phyloP scores from a whole-genome alignment of 2,329 filamentous ascomycete genomes.

The Colletotrichum sp. region DNA sequence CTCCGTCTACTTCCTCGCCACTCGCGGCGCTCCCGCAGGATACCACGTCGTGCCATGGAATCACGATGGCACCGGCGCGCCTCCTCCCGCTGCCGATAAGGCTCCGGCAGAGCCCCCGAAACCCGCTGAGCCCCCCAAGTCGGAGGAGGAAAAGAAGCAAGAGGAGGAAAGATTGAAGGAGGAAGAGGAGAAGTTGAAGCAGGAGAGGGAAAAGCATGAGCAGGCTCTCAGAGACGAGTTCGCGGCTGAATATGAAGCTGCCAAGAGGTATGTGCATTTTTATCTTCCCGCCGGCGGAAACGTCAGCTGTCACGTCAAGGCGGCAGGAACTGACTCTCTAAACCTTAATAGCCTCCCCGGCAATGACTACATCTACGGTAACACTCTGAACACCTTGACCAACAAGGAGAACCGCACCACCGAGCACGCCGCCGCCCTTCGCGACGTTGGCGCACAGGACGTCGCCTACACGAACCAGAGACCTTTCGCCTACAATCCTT shows the following conservation, averaged over 20 bases:
- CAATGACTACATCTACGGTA: conserved; percentile 61
- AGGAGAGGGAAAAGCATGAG: conserved; percentile 28
- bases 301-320: not conserved
- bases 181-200: not conserved
- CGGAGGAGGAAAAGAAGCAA: conserved; percentile 16
- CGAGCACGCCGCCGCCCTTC: conserved; percentile 26
- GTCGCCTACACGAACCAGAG: conserved; percentile 40
- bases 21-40: conserved; percentile 37
- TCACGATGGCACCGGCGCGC: not conserved
- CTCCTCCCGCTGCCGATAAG: not conserved
- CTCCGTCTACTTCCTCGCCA: conserved; percentile 49
- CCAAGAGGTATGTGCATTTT: conserved; percentile 41
- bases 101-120: not conserved
- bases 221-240: conserved; percentile 35
- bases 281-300: conserved; percentile 13
- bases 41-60: conserved; percentile 40
- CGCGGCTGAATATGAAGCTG: conserved; percentile 38
- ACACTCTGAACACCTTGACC: conserved; percentile 54
- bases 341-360: conserved; percentile 40
- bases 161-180: conserved; percentile 16
- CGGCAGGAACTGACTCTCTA: not conserved
- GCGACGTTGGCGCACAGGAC: conserved; percentile 22
- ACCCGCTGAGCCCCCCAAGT: conserved; percentile 11
- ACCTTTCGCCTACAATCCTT: conserved; percentile 70
- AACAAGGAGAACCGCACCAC: conserved; percentile 41